These are phyloP conservation scores for Rhytidiadelphus loreus DNA, from an alignment of 225 moss, liverwort and hornwort species.

Conservation along the genomic window DNA sequence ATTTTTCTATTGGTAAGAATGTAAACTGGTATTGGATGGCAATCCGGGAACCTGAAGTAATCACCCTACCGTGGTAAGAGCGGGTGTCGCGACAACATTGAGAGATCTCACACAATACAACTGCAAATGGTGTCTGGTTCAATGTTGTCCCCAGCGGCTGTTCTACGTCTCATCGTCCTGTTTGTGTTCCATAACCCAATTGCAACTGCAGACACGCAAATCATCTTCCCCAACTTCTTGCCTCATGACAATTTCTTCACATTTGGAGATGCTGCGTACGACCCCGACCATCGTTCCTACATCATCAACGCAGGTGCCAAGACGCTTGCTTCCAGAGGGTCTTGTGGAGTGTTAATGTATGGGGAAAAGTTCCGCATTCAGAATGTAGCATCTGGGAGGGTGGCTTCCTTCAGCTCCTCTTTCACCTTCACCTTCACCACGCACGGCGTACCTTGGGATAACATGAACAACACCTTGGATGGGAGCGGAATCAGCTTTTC, in stretches of 20 bases:
- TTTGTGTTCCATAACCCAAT: not conserved
- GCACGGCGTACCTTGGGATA: not conserved
- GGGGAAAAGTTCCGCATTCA: not conserved
- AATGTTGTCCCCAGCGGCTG: not conserved
- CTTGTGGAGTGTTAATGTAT: not conserved
- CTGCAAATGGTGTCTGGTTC: not conserved
- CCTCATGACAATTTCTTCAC: not conserved
- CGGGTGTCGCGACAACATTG: no score
- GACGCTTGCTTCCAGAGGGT: not conserved
- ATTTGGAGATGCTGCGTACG: not conserved
- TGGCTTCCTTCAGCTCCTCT: not conserved
- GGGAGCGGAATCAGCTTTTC: accelerated
- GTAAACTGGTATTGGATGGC: no score
- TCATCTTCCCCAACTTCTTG: not conserved
- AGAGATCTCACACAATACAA: no score
- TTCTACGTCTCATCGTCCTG: not conserved
- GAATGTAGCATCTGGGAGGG: not conserved
- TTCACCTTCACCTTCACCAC: not conserved
- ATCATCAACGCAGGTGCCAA: not conserved
- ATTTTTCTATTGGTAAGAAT: no score
- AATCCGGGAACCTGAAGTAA: no score
- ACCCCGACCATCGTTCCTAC: not conserved
- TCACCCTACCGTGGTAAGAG: no score
- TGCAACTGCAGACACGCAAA: not conserved
- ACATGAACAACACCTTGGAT: not conserved